Percentiles rank a stretch among this genome's conserved stretches.
phyloP scores from a whole-genome alignment of 768 basidiomycete species.

The Rhodotorula sphaerocarpa region DNA sequence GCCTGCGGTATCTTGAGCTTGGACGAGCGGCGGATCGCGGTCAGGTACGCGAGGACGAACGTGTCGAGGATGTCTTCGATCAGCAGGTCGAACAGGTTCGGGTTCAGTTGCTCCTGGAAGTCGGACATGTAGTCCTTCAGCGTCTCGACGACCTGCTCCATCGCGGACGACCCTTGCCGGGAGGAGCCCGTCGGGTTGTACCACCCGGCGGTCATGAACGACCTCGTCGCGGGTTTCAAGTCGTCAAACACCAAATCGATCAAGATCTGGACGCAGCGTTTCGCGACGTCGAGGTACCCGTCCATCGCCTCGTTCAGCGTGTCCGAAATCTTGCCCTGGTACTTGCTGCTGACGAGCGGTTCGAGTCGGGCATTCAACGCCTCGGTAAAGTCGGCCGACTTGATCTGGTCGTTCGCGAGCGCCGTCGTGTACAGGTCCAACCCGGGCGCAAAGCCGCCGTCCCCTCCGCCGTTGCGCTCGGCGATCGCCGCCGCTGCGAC shows the following conservation, averaged over 20 bases:
- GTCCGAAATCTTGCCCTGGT: slow-evolving; percentile 70
- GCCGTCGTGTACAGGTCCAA: slow-evolving; percentile 94
- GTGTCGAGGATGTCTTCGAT: slow-evolving; percentile 85
- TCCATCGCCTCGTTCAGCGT: slow-evolving; percentile 92
- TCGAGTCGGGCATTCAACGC: slow-evolving; percentile 75
- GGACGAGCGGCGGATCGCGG: slow-evolving; percentile 70
- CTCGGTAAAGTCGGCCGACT: slow-evolving; percentile 88
- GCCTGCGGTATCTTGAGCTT: slow-evolving; percentile 80
- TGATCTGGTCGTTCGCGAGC: slow-evolving; percentile 94
- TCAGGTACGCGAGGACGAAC: slow-evolving; percentile 83
- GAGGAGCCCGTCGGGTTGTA: slow-evolving; percentile 51
- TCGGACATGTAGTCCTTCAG: slow-evolving; percentile 91
- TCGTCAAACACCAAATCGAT: slow-evolving; percentile 95
- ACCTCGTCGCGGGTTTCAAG: slow-evolving; percentile 73
- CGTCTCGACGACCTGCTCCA: slow-evolving; percentile 84
- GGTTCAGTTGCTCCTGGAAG: slow-evolving; percentile 82
- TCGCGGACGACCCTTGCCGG: slow-evolving; percentile 51
- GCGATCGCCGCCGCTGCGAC: slow-evolving; percentile 55
- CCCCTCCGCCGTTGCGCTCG: too few species aligned
- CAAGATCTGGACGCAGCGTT: slow-evolving; percentile 88
- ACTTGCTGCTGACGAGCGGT: slow-evolving; percentile 86
- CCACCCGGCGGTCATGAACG: slow-evolving; percentile 70
- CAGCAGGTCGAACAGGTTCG: slow-evolving; percentile 79
- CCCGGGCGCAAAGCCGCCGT: slow-evolving; percentile 74
- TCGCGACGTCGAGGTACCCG: slow-evolving; percentile 94